A percentile compares a stretch with the other conserved stretches of the same genome.
These are phyloP conservation scores for Phytopythium cucurbitacearum DNA, from an alignment of 352 stramenopile species.

Conservation along the genomic window DNA sequence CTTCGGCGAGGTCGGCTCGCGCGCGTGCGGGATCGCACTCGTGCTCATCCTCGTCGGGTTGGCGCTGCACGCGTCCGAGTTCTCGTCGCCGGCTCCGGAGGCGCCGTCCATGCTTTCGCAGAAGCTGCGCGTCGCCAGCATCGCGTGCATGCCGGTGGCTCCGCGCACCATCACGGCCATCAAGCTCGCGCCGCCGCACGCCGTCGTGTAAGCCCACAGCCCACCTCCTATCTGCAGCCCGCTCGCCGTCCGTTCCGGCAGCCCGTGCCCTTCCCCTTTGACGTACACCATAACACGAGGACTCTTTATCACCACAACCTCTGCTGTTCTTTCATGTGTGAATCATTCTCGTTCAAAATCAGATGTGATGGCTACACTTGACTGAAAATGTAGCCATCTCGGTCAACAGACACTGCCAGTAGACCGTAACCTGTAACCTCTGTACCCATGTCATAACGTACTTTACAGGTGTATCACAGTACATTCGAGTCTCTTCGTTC, in stretches of 20 bases:
- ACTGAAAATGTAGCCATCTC: background rate
- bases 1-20: constrained; percentile 17
- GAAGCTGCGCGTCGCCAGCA: background rate
- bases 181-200: constrained; percentile 2
- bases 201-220: background rate
- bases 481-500: constrained; percentile 1
- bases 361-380: background rate
- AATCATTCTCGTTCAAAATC: background rate
- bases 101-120: background rate
- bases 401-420: background rate
- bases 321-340: background rate
- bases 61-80: constrained; percentile 20
- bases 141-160: background rate
- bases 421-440: background rate
- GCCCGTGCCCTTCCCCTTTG: background rate
- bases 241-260: background rate
- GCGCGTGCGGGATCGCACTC: constrained; percentile 14
- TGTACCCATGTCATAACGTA: background rate
- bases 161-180: constrained; percentile 3
- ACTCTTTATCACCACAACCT: background rate
- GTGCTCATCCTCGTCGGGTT: constrained; percentile 28
- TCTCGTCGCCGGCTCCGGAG: background rate
- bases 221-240: background rate
- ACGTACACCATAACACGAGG: background rate
- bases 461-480: too few relatives aligned